Evolutionary conservation across 176 grass and related monocot species (phyloP).

Genomic region (Lolium rigidum): DNA sequence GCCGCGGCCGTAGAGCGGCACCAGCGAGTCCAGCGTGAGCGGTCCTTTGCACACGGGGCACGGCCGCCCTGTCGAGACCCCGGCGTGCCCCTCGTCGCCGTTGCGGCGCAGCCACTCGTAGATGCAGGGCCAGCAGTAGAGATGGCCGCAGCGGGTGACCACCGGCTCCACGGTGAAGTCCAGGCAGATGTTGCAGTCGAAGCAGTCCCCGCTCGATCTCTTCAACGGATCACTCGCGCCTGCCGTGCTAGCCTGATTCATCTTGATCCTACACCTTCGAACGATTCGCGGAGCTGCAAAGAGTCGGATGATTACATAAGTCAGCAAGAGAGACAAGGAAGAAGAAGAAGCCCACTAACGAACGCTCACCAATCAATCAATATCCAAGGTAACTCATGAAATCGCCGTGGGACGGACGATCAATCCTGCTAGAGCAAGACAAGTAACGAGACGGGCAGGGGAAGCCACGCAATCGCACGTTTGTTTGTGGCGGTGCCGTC

Average conservation of each 20-base stretch:
- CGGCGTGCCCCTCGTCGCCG: not conserved
- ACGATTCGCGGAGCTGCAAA: slow-evolving; percentile 29
- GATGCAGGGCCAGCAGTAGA: slow-evolving; percentile 99
- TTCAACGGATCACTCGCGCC: slow-evolving; percentile 19
- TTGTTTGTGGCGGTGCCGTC: slow-evolving; percentile 3
- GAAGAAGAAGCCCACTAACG: not conserved
- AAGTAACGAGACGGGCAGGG: slow-evolving; percentile 7
- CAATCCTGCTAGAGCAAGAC: not conserved
- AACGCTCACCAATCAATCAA: slow-evolving; percentile 19
- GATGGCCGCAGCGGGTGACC: slow-evolving; percentile 90
- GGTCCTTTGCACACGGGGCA: slow-evolving; percentile 90
- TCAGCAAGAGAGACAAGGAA: not conserved
- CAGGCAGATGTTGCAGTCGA: slow-evolving; percentile 97
- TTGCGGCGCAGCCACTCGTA: slow-evolving; percentile 86
- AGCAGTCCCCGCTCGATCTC: slow-evolving; percentile 53
- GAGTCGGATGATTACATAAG: not conserved
- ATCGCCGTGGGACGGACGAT: not conserved
- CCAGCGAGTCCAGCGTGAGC: slow-evolving; percentile 56
- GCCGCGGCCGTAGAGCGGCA: slow-evolving; percentile 91
- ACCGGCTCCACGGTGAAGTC: slow-evolving; percentile 81
- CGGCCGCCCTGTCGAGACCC: slow-evolving; percentile 31
- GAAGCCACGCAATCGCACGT: slow-evolving; percentile 3
- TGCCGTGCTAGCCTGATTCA: slow-evolving; percentile 23
- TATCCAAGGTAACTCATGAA: not conserved
- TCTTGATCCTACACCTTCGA: slow-evolving; percentile 6